These are phyloP conservation scores for Berberis thunbergii DNA, from an alignment of 164 flowering plant genomes.

Conservation along the genomic window DNA sequence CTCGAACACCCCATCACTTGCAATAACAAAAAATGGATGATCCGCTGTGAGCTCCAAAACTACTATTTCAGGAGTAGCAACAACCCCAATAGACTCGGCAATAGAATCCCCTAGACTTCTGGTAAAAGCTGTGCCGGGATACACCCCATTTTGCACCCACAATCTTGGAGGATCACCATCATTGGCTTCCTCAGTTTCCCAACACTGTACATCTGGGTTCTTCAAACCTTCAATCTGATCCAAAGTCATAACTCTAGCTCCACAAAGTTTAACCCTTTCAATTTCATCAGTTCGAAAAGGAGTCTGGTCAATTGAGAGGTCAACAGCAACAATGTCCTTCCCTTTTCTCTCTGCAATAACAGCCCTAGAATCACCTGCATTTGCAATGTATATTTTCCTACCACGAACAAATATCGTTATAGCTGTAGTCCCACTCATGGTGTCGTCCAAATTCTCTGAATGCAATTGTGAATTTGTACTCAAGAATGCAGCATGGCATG, in stretches of 20 bases:
- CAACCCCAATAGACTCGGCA: background rate
- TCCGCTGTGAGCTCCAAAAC: background rate
- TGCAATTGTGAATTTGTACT: constrained; percentile 77
- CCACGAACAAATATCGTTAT: constrained; percentile 82
- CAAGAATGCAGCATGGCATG: constrained; percentile 69
- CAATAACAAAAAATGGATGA: background rate
- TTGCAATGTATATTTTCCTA: constrained; percentile 64
- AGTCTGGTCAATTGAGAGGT: constrained; percentile 89
- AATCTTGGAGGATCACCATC: background rate
- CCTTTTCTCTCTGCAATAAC: constrained; percentile 82
- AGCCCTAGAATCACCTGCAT: constrained; percentile 96
- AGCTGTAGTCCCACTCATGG: constrained; percentile 97
- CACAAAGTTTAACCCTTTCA: constrained; percentile 81
- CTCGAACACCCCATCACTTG: background rate
- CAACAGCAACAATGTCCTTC: constrained; percentile 65
- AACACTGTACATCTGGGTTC: constrained; percentile 85
- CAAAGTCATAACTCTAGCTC: constrained; percentile 87
- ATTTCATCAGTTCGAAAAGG: constrained; percentile 82
- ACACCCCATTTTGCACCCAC: background rate
- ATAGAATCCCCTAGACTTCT: background rate
- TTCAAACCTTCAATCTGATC: constrained; percentile 98
- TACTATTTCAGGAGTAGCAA: background rate
- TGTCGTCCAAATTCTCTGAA: constrained; percentile 71
- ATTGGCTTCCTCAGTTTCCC: constrained; percentile 58
- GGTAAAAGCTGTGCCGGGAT: background rate